These are phyloP conservation scores for Dunaliella sp. DNA, from an alignment of 139 green algal species.

Conservation along the genomic window DNA sequence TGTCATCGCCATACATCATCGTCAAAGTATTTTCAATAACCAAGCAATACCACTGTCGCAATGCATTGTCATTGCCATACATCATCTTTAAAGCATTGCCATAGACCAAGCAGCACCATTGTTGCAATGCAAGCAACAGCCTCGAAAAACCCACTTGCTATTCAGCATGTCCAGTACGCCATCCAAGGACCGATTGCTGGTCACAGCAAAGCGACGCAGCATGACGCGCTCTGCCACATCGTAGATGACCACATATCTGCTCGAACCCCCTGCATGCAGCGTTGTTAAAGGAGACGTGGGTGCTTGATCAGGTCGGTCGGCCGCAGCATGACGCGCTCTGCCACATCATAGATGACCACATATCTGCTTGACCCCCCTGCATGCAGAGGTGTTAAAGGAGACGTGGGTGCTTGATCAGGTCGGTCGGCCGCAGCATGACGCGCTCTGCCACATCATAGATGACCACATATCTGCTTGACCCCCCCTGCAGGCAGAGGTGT, in stretches of 20 bases:
- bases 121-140: too few species aligned
- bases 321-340: conserved; percentile 87
- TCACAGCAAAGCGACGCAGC: conserved; percentile 84
- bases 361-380: conserved; percentile 60
- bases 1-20: too few species aligned
- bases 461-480: conserved; percentile 80
- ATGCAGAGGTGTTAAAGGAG: too few species aligned
- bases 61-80: too few species aligned
- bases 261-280: conserved; percentile 36
- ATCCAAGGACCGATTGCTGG: conserved; percentile 79
- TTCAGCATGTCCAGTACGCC: conserved; percentile 94
- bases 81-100: too few species aligned
- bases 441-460: conserved; percentile 92
- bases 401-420: too few species aligned
- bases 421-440: conserved; percentile 88
- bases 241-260: conserved; percentile 93
- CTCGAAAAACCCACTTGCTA: conserved; percentile 43
- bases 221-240: conserved; percentile 89
- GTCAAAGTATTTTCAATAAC: too few species aligned
- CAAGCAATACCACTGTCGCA: not conserved
- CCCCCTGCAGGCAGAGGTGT: conserved; percentile 31
- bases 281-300: too few species aligned
- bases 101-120: too few species aligned
- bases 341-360: conserved; percentile 96
- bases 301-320: too few species aligned